Evolutionary conservation across 805 yeast species (phyloP), one percentile per base, ranked within the genome.

Genomic region (Lachancea sp.): DNA sequence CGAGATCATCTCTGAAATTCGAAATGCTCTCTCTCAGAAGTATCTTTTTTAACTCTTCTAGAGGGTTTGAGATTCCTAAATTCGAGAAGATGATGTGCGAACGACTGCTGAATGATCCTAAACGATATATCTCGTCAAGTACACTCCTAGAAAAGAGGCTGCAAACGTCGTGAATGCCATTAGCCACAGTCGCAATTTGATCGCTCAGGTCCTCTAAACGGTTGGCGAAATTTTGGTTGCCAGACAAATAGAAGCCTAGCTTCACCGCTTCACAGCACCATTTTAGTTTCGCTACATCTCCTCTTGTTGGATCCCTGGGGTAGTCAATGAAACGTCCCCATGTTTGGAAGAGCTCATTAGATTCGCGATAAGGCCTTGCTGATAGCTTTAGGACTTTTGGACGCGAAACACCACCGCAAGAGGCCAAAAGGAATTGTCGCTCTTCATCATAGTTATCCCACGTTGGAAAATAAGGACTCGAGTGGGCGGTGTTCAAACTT

Each of bases 241-340:
- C 56, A 11, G 42, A 33, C 4, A 57, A 35, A 39, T 46, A 25
- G 16, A 42, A 42, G 3, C 43, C 29, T 2, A 57, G 38, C 31
- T 43, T 52, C 7, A 50, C 29, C 2, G 49, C 37, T 40, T 56
- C 55, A 20, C 48, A 45, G 13, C 47, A 35, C 60, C 60, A 55
- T 16, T 32, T 44, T 25, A 53, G 30, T 31, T 29, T 36, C 17
- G 31, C 10, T 12, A 39, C 3, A 2, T 41, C 26, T 2, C 30
- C 33, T 9, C 27, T 17, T 16, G 18, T 20, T 13, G 39, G 38
- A 16, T 43, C 36, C 19, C 52, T 58, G 13, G 52, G 32, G 12
- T 42, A 29, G 2, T 47, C 50, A 29, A 50, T 20, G 16, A 55
- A 26, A 30, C 46, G 47, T 36, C 41, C 47, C 20, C 53, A 38